These are phyloP conservation scores for Saccharomycopsis schoenii DNA, from an alignment of 805 yeast genomes.

Conservation along the genomic window DNA sequence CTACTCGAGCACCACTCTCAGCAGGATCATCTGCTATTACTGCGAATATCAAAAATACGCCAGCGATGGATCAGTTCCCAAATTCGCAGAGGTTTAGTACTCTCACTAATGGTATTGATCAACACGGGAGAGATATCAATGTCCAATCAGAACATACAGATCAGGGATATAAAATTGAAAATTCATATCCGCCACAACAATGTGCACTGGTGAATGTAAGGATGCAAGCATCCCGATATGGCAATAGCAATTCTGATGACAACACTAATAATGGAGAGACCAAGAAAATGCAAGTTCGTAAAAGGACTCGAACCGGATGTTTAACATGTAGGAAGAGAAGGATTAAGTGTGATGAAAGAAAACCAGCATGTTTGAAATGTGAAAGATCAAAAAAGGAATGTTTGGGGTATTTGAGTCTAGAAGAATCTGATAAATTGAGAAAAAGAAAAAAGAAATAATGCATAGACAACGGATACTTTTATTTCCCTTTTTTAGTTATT, in stretches of 20 bases:
- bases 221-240: background rate
- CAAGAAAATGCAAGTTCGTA: constrained; percentile 11
- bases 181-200: no score
- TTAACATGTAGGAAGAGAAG: constrained; percentile 62
- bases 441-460: background rate
- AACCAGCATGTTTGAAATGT: constrained; percentile 61
- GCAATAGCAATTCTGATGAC: background rate
- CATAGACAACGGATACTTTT: background rate
- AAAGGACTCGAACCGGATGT: constrained; percentile 69
- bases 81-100: no score
- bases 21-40: no score
- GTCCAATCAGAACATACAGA: no score
- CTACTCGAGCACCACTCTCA: no score
- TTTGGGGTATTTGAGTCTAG: constrained; percentile 38
- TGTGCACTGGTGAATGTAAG: background rate
- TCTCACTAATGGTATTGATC: no score
- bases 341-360: constrained; percentile 67
- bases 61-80: no score
- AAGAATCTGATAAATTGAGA: background rate
- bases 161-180: no score
- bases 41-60: no score
- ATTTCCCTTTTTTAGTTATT: background rate
- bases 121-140: no score
- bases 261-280: constrained; percentile 1
- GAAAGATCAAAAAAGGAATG: constrained; percentile 55